A percentile compares a stretch with the other conserved stretches of the same genome.
These are phyloP conservation scores for Trematosphaeria pertusa DNA, from an alignment of 2,329 filamentous ascomycete genomes.

Conservation along the genomic window DNA sequence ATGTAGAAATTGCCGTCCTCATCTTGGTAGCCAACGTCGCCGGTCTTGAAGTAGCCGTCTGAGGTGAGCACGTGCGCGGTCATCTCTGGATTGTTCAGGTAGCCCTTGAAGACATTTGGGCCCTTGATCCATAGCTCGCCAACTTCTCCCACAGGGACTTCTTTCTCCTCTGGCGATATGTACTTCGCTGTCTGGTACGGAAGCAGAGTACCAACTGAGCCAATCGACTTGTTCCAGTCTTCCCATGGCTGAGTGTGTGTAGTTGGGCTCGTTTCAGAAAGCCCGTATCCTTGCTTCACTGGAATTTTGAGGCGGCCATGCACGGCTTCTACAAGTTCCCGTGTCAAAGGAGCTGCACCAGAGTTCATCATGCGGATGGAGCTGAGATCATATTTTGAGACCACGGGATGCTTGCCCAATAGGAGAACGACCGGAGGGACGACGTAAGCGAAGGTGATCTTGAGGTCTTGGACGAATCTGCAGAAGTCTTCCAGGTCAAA, in stretches of 20 bases:
- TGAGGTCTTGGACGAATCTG: constrained; percentile 74
- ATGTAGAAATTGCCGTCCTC: constrained; percentile 83
- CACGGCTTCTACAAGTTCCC: constrained; percentile 78
- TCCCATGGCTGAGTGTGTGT: constrained; percentile 76
- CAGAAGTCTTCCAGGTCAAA: constrained; percentile 87
- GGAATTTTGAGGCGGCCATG: constrained; percentile 76
- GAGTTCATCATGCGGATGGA: constrained; percentile 84
- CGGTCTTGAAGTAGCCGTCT: constrained; percentile 90
- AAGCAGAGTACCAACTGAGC: constrained; percentile 77
- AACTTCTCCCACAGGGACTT: constrained; percentile 67
- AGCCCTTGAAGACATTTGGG: constrained; percentile 81
- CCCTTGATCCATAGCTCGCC: constrained; percentile 73
- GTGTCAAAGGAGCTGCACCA: constrained; percentile 83
- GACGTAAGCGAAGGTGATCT: constrained; percentile 79
- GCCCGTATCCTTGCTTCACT: constrained; percentile 91
- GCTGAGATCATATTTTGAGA: constrained; percentile 81
- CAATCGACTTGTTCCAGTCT: constrained; percentile 78
- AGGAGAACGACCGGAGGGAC: constrained; percentile 84
- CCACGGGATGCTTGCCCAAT: constrained; percentile 78
- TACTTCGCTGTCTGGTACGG: constrained; percentile 84
- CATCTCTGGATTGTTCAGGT: constrained; percentile 74
- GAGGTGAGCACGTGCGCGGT: constrained; percentile 73
- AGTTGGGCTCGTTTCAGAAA: constrained; percentile 84
- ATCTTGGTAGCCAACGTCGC: constrained; percentile 83
- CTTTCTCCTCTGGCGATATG: constrained; percentile 67